Evolutionary conservation across 225 moss, liverwort and hornwort genomes (phyloP).

Genomic region (Pseudoscleropodium purum): DNA sequence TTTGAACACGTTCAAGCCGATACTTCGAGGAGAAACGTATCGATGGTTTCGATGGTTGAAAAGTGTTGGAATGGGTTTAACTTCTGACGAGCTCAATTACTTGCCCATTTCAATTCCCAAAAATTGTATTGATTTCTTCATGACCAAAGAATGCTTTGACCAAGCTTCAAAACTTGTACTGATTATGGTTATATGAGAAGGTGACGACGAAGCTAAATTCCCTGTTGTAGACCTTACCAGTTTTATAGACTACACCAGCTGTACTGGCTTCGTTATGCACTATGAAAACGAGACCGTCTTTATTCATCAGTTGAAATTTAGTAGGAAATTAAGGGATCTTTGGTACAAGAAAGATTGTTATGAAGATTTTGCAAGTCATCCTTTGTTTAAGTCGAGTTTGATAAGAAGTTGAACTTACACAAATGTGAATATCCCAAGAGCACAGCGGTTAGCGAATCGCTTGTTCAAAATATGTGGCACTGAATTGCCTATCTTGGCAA

Average conservation of each 20-base stretch:
- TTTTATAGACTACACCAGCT: too few species aligned
- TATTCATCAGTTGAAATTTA: background rate
- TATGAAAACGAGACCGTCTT: background rate
- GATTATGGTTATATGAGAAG: background rate
- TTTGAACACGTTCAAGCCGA: background rate
- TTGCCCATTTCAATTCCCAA: background rate
- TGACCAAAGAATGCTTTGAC: background rate
- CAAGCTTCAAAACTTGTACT: background rate
- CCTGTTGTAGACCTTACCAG: too few species aligned
- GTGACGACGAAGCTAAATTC: too few species aligned
- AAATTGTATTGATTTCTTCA: too few species aligned
- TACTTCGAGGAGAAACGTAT: background rate
- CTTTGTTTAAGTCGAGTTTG: background rate
- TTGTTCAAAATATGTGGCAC: background rate
- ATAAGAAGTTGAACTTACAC: background rate
- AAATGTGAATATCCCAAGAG: background rate
- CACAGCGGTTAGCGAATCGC: background rate
- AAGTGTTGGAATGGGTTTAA: background rate
- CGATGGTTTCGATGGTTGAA: background rate
- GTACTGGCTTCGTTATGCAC: too few species aligned
- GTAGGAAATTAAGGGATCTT: background rate
- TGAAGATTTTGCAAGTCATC: background rate
- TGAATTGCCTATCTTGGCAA: background rate
- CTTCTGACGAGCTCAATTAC: background rate
- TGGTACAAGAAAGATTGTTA: rapidly evolving